These are phyloP conservation scores for Lasiodiplodia hormozganensis DNA, from an alignment of 2,329 filamentous ascomycete species.

Conservation along the genomic window DNA sequence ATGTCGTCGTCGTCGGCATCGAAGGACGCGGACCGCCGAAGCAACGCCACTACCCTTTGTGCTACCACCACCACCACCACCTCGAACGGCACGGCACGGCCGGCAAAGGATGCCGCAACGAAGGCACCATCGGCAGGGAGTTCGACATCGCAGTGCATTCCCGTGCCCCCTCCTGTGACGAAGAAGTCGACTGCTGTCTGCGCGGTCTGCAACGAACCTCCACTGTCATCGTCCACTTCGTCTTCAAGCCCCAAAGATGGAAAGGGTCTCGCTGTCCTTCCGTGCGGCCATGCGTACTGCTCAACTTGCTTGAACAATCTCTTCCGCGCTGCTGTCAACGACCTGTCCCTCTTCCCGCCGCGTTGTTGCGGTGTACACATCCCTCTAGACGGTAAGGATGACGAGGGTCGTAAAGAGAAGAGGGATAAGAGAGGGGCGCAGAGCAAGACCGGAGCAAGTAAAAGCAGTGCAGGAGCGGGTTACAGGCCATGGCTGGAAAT, in stretches of 20 bases:
- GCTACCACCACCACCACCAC: too few relatives aligned
- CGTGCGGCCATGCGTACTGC: constrained; percentile 35
- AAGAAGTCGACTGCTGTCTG: not conserved
- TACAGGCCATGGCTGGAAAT: not conserved
- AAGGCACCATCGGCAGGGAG: too few relatives aligned
- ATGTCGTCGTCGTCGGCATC: too few relatives aligned
- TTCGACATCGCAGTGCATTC: too few relatives aligned
- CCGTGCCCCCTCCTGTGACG: not conserved
- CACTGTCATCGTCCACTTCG: not conserved
- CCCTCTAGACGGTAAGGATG: constrained; percentile 28
- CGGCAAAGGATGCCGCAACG: too few relatives aligned
- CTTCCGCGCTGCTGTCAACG: constrained; percentile 32
- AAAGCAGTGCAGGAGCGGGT: not conserved
- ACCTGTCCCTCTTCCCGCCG: constrained; percentile 36
- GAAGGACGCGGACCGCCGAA: too few relatives aligned
- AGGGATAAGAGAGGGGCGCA: not conserved
- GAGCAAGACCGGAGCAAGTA: not conserved
- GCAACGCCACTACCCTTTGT: too few relatives aligned
- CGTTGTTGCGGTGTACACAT: constrained; percentile 35
- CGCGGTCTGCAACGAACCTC: not conserved
- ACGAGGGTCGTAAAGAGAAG: not conserved
- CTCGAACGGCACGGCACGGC: too few relatives aligned
- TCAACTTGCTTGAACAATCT: constrained; percentile 31
- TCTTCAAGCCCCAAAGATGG: not conserved
- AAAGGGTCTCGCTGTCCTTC: not conserved